Percentiles rank a stretch among this genome's conserved stretches.
These are phyloP conservation scores for Fusarium sp. DNA, from an alignment of 2,329 filamentous ascomycete genomes.

Conservation along the genomic window DNA sequence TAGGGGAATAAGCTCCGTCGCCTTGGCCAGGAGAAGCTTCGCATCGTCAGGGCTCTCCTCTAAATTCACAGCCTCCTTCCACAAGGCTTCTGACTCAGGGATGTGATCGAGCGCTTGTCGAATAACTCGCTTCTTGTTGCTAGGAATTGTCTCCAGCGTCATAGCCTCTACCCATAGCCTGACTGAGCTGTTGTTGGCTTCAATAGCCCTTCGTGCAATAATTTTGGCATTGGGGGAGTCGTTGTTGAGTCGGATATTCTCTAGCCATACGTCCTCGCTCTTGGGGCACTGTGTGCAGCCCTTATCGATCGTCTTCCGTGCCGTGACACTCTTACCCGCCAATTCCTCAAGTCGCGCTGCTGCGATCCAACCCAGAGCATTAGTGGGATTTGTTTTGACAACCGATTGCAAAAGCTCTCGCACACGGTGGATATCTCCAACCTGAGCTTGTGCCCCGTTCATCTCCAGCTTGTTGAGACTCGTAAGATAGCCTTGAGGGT, in stretches of 20 bases:
- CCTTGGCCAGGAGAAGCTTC: constrained; percentile 89
- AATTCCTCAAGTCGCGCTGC: constrained; percentile 92
- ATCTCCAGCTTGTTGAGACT: constrained; percentile 86
- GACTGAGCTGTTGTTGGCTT: constrained; percentile 89
- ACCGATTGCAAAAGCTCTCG: constrained; percentile 94
- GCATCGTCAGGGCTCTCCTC: constrained; percentile 93
- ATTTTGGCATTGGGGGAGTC: constrained; percentile 94
- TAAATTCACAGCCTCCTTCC: constrained; percentile 97
- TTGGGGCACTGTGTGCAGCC: constrained; percentile 93
- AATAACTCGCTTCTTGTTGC: constrained; percentile 92
- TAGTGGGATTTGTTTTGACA: constrained; percentile 95
- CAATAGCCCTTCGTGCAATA: constrained; percentile 92
- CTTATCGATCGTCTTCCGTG: constrained; percentile 86
- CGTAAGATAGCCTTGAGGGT: constrained; percentile 95
- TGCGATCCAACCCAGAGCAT: constrained; percentile 96
- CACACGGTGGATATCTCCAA: constrained; percentile 95
- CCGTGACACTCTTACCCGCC: constrained; percentile 90
- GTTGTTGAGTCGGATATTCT: constrained; percentile 89
- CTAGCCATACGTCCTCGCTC: constrained; percentile 95
- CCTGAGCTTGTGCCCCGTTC: constrained; percentile 82
- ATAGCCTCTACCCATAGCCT: constrained; percentile 96
- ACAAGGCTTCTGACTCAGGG: constrained; percentile 94
- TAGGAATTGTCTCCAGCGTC: constrained; percentile 84
- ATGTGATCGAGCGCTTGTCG: constrained; percentile 92
- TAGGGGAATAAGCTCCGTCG: constrained; percentile 92